A percentile compares a stretch with the other conserved stretches of the same genome.
phyloP scores from a whole-genome alignment of 2,329 filamentous ascomycete genomes.

The Neonectria punicea region DNA sequence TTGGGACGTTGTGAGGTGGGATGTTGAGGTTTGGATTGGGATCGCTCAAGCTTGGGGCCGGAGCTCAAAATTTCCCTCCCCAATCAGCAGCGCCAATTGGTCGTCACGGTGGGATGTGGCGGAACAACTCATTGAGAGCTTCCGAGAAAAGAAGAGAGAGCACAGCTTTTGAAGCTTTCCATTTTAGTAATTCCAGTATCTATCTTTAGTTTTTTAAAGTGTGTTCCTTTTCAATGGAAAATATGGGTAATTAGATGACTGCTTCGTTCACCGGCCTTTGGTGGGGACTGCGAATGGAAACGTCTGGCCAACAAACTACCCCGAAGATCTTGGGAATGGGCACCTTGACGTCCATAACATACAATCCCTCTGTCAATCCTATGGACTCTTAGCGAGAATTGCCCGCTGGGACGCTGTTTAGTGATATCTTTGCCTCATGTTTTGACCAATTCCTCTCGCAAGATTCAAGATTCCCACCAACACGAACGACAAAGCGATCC shows the following conservation, averaged over 20 bases:
- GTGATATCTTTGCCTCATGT: no score
- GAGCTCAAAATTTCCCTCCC: conserved; percentile 40
- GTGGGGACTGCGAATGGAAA: neutral
- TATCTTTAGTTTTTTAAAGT: neutral
- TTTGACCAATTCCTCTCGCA: neutral
- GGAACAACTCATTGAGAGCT: neutral
- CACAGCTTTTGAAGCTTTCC: neutral
- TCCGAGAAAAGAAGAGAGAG: neutral
- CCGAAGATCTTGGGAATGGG: neutral
- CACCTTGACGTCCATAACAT: neutral
- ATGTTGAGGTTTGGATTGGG: conserved; percentile 16
- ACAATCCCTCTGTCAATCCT: neutral
- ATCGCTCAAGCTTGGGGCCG: conserved; percentile 25
- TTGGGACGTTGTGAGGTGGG: conserved; percentile 4
- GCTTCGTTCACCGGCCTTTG: neutral
- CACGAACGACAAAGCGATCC: neutral
- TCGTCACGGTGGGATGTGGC: neutral
- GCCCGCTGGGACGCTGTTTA: no score
- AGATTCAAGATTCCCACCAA: neutral
- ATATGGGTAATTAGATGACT: neutral
- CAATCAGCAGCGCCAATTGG: conserved; percentile 35
- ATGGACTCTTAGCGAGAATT: no score
- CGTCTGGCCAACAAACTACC: neutral
- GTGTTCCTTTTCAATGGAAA: neutral
- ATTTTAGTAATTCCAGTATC: neutral